phyloP scores from a whole-genome alignment of 441 rosid species.

The Populus trichocarpa region DNA sequence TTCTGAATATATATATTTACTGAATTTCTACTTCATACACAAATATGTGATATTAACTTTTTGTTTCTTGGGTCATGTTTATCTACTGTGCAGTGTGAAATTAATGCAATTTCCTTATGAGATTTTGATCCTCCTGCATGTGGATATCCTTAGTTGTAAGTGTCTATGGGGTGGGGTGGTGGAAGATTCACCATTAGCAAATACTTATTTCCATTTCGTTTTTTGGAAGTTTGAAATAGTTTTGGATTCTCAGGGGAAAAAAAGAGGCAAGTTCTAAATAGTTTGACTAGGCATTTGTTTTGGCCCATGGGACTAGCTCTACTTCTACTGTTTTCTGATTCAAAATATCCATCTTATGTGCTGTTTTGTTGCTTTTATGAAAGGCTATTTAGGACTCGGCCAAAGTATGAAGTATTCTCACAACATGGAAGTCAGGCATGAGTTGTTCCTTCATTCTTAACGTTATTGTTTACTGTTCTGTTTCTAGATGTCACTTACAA shows the following conservation, averaged over 20 bases:
- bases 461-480: neutral
- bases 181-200: neutral
- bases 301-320: neutral
- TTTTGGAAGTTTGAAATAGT: neutral
- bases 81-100: neutral
- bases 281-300: neutral
- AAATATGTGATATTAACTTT: neutral
- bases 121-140: neutral
- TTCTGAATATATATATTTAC: neutral
- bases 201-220: neutral
- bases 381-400: neutral
- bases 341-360: neutral
- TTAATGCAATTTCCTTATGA: neutral
- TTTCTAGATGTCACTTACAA: neutral
- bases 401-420: neutral
- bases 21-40: neutral
- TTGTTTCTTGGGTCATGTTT: neutral
- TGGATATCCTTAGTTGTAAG: neutral
- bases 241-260: neutral
- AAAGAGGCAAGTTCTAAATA: neutral
- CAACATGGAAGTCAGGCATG: neutral
- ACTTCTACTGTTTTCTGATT: neutral
- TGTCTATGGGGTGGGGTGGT: neutral
- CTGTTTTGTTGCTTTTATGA: neutral
- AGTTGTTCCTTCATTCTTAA: neutral